phyloP scores from a whole-genome alignment of 495 filamentous ascomycete species.

The Pyrenula aspistea region DNA sequence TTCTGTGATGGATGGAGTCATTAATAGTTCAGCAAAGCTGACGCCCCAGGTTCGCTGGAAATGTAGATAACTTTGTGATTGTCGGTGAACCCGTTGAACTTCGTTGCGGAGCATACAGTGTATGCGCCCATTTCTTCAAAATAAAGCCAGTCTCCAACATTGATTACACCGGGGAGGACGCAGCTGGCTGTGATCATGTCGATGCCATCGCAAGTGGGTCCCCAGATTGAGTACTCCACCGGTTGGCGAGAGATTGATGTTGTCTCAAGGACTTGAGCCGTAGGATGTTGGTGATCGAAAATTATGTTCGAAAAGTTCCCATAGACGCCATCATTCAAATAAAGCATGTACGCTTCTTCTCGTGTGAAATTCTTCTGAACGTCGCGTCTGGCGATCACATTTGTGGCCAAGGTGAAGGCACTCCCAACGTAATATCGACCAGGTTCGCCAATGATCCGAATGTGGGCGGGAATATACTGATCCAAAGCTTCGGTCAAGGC shows the following conservation, averaged over 20 bases:
- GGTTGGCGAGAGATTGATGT: slow-evolving; percentile 30
- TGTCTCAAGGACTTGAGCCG: slow-evolving; percentile 65
- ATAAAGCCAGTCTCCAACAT: slow-evolving; percentile 94
- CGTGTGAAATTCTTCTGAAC: slow-evolving; percentile 49
- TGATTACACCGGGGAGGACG: slow-evolving; percentile 56
- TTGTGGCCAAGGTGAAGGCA: slow-evolving; percentile 88
- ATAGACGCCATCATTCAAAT: slow-evolving; percentile 93
- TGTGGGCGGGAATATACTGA: slow-evolving; percentile 68
- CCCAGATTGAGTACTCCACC: slow-evolving; percentile 86
- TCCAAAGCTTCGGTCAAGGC: slow-evolving; percentile 73
- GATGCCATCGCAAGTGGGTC: slow-evolving; percentile 94
- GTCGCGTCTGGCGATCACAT: slow-evolving; percentile 90
- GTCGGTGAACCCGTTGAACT: slow-evolving; percentile 97
- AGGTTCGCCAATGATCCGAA: slow-evolving; percentile 91
- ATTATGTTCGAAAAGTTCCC: slow-evolving; percentile 98
- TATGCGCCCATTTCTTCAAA: slow-evolving; percentile 99
- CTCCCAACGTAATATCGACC: slow-evolving; percentile 87
- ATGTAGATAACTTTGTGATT: slow-evolving; percentile 88
- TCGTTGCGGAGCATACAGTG: slow-evolving; percentile 90
- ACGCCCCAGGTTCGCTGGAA: slow-evolving; percentile 79
- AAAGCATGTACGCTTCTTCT: slow-evolving; percentile 76
- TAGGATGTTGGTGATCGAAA: slow-evolving; percentile 92
- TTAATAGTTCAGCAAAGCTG: slow-evolving; percentile 44
- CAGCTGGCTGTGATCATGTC: slow-evolving; percentile 78
- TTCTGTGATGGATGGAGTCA: no score